These are phyloP conservation scores for Aspergillus calidoustus DNA, from an alignment of 2,329 filamentous ascomycete genomes.

Conservation along the genomic window DNA sequence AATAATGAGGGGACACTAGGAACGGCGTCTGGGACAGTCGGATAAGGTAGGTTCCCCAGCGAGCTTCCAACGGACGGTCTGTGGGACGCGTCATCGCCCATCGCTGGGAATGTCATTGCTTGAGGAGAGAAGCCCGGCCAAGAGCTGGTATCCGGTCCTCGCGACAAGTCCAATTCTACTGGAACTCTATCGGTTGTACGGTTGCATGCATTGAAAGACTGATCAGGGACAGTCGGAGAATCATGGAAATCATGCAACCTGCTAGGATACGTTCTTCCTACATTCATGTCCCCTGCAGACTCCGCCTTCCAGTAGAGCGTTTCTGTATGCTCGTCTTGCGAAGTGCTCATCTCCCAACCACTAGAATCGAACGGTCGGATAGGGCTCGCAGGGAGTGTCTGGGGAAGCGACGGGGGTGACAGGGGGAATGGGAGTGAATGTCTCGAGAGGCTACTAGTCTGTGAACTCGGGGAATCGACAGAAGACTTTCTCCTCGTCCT, in stretches of 20 bases:
- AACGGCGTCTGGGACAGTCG: constrained; percentile 29
- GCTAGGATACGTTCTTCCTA: constrained; percentile 26
- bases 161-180: constrained; percentile 29
- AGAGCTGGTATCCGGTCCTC: constrained; percentile 21
- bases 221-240: constrained; percentile 25
- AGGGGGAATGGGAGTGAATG: constrained; percentile 23
- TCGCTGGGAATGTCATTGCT: constrained; percentile 25
- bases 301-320: constrained; percentile 23
- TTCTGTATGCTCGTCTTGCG: constrained; percentile 14
- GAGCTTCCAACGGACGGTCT: constrained; percentile 24
- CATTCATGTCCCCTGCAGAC: constrained; percentile 18
- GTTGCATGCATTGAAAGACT: constrained; percentile 23
- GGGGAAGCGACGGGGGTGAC: constrained; percentile 18
- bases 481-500: constrained; percentile 64
- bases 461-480: constrained; percentile 40
- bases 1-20: constrained; percentile 32
- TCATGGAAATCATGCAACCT: constrained; percentile 29
- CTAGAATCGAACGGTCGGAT: constrained; percentile 11
- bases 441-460: constrained; percentile 29
- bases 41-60: constrained; percentile 26
- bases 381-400: constrained; percentile 11
- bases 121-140: constrained; percentile 32
- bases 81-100: constrained; percentile 19
- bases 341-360: constrained; percentile 12
- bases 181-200: constrained; percentile 24